phyloP scores from a whole-genome alignment of 768 basidiomycete genomes.

The Termitomyces heimii region DNA sequence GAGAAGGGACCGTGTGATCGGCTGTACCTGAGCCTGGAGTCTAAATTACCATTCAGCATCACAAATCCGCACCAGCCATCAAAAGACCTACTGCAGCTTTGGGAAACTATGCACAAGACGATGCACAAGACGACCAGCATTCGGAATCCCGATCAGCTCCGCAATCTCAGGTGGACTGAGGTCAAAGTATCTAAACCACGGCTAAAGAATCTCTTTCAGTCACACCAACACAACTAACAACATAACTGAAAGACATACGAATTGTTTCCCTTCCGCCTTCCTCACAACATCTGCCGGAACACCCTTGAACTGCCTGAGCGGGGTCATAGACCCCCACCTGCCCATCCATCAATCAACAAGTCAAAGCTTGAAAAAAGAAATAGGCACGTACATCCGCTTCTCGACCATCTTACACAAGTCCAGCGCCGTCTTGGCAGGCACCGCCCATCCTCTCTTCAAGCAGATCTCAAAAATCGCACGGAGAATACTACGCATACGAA shows the following conservation, averaged over 20 bases:
- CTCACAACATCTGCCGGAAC: slow-evolving; percentile 80
- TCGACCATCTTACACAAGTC: slow-evolving; percentile 97
- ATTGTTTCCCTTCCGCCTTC: slow-evolving; percentile 96
- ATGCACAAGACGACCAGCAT: slow-evolving; percentile 89
- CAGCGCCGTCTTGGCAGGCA: slow-evolving; percentile 85
- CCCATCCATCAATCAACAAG: neutral
- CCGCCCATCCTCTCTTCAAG: slow-evolving; percentile 96
- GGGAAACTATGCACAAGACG: slow-evolving; percentile 95
- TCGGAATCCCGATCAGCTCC: slow-evolving; percentile 90
- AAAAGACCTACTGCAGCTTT: slow-evolving; percentile 66
- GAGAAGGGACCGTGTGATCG: slow-evolving; percentile 89
- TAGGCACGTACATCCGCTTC: slow-evolving; percentile 58
- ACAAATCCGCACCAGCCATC: neutral
- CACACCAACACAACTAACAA: neutral
- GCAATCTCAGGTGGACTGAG: slow-evolving; percentile 88
- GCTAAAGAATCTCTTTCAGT: slow-evolving; percentile 8
- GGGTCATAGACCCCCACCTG: slow-evolving; percentile 98
- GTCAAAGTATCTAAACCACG: slow-evolving; percentile 83
- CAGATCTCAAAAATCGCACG: slow-evolving; percentile 98
- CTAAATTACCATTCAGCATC: slow-evolving; percentile 25
- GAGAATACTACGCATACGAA: slow-evolving; percentile 58
- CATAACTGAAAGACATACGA: slow-evolving; percentile 45
- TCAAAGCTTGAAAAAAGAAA: neutral
- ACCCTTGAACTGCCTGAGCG: slow-evolving; percentile 91
- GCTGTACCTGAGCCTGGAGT: slow-evolving; percentile 93